A percentile compares a stretch with the other conserved stretches of the same genome.
These are phyloP conservation scores for Acrasis kona DNA, from an alignment of 78 protist genomes.

Conservation along the genomic window DNA sequence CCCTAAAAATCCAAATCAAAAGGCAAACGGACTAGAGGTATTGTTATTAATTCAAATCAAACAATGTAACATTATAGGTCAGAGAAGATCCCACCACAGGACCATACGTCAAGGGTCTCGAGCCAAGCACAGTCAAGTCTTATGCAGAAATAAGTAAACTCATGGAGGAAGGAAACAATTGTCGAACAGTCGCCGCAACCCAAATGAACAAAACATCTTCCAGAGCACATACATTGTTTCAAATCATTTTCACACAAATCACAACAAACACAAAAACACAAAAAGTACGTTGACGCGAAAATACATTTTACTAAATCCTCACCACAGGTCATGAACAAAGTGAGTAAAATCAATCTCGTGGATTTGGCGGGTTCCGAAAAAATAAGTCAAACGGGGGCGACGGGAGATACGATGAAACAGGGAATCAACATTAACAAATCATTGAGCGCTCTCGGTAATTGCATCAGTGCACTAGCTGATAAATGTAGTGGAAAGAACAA, in stretches of 20 bases:
- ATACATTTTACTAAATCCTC: no score
- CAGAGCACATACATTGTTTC: constrained; percentile 65
- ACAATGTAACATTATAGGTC: no score
- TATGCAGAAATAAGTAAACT: neutral
- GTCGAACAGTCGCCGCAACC: constrained; percentile 21
- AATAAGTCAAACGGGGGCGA: constrained; percentile 11
- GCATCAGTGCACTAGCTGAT: constrained; percentile 45
- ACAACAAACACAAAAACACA: neutral
- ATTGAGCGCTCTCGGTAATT: constrained; percentile 53
- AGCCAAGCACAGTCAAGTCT: neutral
- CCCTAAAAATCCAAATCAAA: constrained; percentile 6
- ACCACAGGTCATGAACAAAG: neutral
- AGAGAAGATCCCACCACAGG: constrained; percentile 15
- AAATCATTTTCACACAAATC: constrained; percentile 33
- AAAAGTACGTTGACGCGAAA: no score
- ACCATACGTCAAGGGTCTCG: constrained; percentile 9
- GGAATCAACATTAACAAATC: constrained; percentile 51
- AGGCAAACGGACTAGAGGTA: no score
- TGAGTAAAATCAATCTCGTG: constrained; percentile 39
- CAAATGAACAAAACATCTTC: constrained; percentile 49
- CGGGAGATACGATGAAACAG: constrained; percentile 37
- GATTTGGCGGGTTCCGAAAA: constrained; percentile 86
- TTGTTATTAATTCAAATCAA: no score
- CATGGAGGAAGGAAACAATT: neutral
- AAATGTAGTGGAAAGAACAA: neutral